Base-by-base conservation (phyloP, 2,329 filamentous ascomycete species). In the Onygena corvina region DNA sequence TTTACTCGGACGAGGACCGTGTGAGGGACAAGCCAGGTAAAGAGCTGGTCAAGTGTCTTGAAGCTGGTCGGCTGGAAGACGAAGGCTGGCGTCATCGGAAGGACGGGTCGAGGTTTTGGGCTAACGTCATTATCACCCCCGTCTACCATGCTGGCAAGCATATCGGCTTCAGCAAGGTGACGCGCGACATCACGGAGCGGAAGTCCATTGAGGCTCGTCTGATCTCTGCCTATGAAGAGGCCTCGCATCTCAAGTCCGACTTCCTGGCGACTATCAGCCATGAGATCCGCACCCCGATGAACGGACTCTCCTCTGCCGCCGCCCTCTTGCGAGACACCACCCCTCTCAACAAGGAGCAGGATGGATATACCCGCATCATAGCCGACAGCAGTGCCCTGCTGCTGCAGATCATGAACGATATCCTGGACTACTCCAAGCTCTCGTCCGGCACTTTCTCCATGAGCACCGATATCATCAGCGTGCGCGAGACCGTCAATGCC, bases 401-500 rank as follows among this genome's bases (percentile, higher is more conserved):
- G 18, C 63, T 81, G 14, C 74, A 76, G 53, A 72, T 81, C 45
- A 80, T 82, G 59, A 80, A 82, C 57, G 76, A 81, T 52, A 79
- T 83, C 40, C 68, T 82, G n/a, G 79, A 83, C 62, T 81, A 79
- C 57, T 80, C 78, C 7, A 81, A 81, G 55, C 67, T 81, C 4
- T 72, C 75, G 0, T 76, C 76, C 0, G 76, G 76, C n/a, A 72
- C 69, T 30, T 78, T 81, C 52, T 75, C 76, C 2, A 68, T 81
- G 48, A 74, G 68, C 44, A 61, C 74, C 11, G 75, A 77, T 55
- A 63, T 74, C 27, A 64, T 81, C 50, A 67, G 71, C 54, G 64
- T 80, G 35, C 57, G 60, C 33, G 58, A 56, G n/a, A 57, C 67
- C 47, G 61, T 76, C 12, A 64, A 64, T 1, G 72, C 73, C 0